Evolutionary conservation across 176 grass and related monocot genomes (phyloP), one percentile per base, ranked within the genome.

Genomic region (Carex littledalei): DNA sequence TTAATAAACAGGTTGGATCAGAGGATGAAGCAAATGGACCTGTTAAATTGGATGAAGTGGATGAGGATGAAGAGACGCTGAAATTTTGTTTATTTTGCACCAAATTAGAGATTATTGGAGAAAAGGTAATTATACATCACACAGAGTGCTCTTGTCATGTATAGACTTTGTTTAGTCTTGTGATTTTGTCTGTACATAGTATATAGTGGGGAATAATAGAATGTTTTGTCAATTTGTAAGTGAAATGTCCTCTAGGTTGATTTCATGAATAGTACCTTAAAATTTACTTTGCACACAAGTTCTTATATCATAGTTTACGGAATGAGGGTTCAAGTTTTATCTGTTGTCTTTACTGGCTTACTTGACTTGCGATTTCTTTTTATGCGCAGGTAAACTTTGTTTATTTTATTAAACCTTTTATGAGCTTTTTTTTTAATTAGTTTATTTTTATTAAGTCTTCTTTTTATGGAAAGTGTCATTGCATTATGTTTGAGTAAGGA

Each of bases 71-170:
- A 22, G 79, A 90, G 68, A 72, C 8, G 21, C 59, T 10, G 62
- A 87, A 77, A 31, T 90, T 87, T 78, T 90, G 88, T 78, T 71
- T 90, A 29, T 90, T 87, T 68, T 90, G 88, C 87, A 90, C 88
- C 53, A 32, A 35, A 35, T 58, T 90, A 17, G 80, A 87, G 32
- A 54, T 86, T 69, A 18, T 50, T 73, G 47, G 56, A 41, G 88
- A 82, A 7, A 63, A 59, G 34, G 70, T 77, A 4, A 65, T 84
- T 50, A 73, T 90, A 79, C 68, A 63, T 80, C 71, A 90, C 65
- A 54, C 70, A 59, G 85, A 87, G 11, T 90, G 88, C 55, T 86
- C 85, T 84, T 90, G 88, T 90, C 60, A 5, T 62, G 75, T 56
- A 41, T 62, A 57, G 66, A 41, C 43, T 52, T 26, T 34, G 10